phyloP scores from a whole-genome alignment of 768 basidiomycete species.

The Mycena vulgaris region DNA sequence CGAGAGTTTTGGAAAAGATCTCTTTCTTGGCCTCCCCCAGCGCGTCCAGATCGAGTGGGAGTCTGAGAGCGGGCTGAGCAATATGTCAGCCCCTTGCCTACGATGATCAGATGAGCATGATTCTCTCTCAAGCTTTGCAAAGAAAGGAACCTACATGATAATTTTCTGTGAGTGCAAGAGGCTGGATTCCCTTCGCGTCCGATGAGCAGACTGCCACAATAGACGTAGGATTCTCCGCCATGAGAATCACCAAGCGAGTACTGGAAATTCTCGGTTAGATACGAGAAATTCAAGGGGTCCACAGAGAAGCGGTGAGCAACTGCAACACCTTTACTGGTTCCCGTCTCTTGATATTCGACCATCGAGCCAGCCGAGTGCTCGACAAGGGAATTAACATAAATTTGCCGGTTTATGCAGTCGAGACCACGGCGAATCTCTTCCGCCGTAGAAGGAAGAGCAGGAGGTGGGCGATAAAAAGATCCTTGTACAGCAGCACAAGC shows the following conservation, averaged over 20 bases:
- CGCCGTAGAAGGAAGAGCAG: conserved; percentile 2
- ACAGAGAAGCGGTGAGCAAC: conserved; percentile 19
- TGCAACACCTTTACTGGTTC: neutral
- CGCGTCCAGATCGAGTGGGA: neutral
- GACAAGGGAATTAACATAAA: conserved; percentile 12
- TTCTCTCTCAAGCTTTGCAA: neutral
- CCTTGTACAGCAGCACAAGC: neutral
- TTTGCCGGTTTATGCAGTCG: conserved; percentile 22
- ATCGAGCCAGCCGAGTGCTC: conserved; percentile 16
- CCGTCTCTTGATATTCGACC: conserved; percentile 27
- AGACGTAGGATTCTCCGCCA: neutral
- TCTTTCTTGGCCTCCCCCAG: conserved; percentile 29
- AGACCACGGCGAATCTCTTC: conserved; percentile 6
- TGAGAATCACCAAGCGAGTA: conserved; percentile 21
- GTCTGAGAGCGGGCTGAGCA: neutral
- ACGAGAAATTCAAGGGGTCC: neutral
- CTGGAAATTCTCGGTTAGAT: conserved; percentile 21
- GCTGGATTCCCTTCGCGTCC: neutral
- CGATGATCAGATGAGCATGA: neutral
- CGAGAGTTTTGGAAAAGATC: conserved; percentile 42
- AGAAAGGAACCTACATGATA: neutral
- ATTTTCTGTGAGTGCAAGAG: conserved; percentile 3
- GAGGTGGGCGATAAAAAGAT: conserved; percentile 1
- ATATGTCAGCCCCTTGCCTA: conserved; percentile 14
- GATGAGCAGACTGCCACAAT: conserved; percentile 1